phyloP scores from a whole-genome alignment of 2,329 filamentous ascomycete genomes.

The Penicillium brevicompactum region DNA sequence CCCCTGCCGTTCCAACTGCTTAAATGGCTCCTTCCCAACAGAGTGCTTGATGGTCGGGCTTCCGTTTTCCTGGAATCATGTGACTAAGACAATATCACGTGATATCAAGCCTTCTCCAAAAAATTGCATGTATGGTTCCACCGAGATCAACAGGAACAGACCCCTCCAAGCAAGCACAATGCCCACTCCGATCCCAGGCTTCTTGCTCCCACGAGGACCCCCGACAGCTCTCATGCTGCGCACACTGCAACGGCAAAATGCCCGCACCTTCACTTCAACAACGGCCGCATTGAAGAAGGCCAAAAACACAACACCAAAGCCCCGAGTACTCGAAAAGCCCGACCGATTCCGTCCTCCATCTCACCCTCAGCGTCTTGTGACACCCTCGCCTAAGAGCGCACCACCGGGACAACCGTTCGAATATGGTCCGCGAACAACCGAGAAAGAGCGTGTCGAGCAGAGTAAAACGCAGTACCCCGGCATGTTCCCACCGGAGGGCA shows the following conservation, averaged over 20 bases:
- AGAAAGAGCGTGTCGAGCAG: conserved; percentile 61
- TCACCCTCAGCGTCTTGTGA: conserved; percentile 69
- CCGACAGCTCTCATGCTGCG: conserved; percentile 34
- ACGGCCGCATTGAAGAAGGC: conserved; percentile 11
- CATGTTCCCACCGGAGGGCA: conserved; percentile 82
- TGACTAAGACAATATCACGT: background rate
- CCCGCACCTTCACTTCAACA: conserved; percentile 29
- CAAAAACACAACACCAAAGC: conserved; percentile 49
- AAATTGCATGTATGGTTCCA: conserved; percentile 9
- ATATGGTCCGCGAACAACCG: conserved; percentile 74
- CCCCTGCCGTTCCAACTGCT: no score
- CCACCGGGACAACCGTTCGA: conserved; percentile 54
- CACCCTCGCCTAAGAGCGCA: conserved; percentile 16
- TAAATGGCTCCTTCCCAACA: no score
- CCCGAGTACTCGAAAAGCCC: conserved; percentile 79
- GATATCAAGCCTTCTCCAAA: conserved; percentile 10
- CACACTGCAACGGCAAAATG: conserved; percentile 23
- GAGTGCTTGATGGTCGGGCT: background rate
- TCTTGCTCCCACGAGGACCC: conserved; percentile 65
- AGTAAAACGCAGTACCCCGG: conserved; percentile 77
- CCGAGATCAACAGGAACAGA: conserved; percentile 9
- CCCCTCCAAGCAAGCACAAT: conserved; percentile 13
- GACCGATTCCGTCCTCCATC: conserved; percentile 90
- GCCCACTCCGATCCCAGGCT: conserved; percentile 58
- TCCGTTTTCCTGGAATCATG: background rate